Conservation (phyloP, 345 rosid genomes). For the Sisymbrium irio region DNA sequence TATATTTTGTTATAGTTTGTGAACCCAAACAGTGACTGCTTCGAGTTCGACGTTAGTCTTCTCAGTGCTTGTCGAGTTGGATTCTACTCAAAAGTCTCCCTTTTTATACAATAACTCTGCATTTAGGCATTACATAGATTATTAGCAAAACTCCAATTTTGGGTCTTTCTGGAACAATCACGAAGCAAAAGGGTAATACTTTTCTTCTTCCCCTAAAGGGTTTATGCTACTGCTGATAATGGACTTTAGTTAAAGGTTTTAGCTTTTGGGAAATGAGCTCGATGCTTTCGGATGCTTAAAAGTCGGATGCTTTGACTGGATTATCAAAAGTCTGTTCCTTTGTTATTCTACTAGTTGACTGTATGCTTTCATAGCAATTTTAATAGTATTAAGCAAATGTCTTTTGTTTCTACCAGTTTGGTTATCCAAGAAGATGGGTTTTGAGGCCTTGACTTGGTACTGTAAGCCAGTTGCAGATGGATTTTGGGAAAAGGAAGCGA, state of each 20-base stretch:
- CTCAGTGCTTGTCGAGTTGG: constrained; percentile 14
- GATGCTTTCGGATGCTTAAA: neutral
- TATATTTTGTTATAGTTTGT: constrained; percentile 4
- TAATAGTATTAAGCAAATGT: neutral
- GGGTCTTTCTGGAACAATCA: constrained; percentile 2
- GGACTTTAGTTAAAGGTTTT: constrained; percentile 11
- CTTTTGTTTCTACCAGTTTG: constrained; percentile 15
- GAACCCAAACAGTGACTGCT: constrained; percentile 29
- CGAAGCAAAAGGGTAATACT: constrained; percentile 17
- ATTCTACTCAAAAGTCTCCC: constrained; percentile 10
- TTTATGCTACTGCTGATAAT: neutral
- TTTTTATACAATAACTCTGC: neutral
- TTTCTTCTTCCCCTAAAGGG: neutral
- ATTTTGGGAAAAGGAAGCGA: constrained; percentile 54
- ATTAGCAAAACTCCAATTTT: constrained; percentile 12
- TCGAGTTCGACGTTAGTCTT: constrained; percentile 13
- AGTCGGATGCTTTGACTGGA: neutral
- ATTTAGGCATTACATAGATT: neutral
- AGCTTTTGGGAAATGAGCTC: neutral
- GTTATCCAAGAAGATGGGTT: constrained; percentile 45
- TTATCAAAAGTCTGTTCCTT: neutral
- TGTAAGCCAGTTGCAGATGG: constrained; percentile 71
- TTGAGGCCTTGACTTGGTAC: constrained; percentile 67
- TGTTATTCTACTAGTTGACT: neutral
- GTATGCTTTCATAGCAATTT: neutral